These are phyloP conservation scores for Domatiomyces catenatus DNA, from an alignment of 2,329 filamentous ascomycete genomes.

Conservation along the genomic window DNA sequence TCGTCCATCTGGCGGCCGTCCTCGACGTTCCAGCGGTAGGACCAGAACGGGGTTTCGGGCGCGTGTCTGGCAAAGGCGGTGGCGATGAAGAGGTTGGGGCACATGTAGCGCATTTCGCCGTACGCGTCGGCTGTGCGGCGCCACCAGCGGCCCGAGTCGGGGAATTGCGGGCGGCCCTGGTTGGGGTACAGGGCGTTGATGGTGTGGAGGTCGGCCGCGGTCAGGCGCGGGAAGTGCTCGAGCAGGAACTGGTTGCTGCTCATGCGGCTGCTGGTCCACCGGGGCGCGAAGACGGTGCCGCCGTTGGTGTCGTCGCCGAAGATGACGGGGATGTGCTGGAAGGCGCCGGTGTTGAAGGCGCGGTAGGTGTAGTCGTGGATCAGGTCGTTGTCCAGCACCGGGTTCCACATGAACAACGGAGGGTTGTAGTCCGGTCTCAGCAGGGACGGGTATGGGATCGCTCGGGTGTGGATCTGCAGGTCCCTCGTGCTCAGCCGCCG, in stretches of 20 bases:
- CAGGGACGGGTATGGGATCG: constrained; percentile 28
- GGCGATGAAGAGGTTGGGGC: constrained; percentile 44
- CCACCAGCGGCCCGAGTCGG: constrained; percentile 40
- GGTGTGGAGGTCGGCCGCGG: constrained; percentile 31
- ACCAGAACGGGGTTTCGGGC: constrained; percentile 35
- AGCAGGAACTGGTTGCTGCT: constrained; percentile 42
- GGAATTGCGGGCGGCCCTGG: constrained; percentile 29
- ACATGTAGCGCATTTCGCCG: constrained; percentile 51
- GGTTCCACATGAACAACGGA: constrained; percentile 38
- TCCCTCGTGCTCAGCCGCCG: constrained; percentile 29
- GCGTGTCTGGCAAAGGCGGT: constrained; percentile 23
- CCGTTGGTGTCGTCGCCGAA: constrained; percentile 49
- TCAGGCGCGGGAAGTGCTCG: constrained; percentile 43
- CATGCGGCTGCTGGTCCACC: constrained; percentile 30
- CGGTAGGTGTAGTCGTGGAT: constrained; percentile 35
- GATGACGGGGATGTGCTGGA: constrained; percentile 39
- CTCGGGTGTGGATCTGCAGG: constrained; percentile 33
- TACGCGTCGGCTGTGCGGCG: constrained; percentile 43
- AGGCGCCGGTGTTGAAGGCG: constrained; percentile 34
- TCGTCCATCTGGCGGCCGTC: constrained; percentile 38
- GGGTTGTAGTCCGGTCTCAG: constrained; percentile 22
- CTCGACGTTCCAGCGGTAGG: constrained; percentile 55
- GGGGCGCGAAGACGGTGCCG: constrained; percentile 46
- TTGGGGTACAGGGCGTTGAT: constrained; percentile 45
- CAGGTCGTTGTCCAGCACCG: constrained; percentile 37